Percentiles rank a stretch among this genome's conserved stretches.
phyloP scores from a whole-genome alignment of 176 grass and related monocot genomes.

The Pharus latifolius region DNA sequence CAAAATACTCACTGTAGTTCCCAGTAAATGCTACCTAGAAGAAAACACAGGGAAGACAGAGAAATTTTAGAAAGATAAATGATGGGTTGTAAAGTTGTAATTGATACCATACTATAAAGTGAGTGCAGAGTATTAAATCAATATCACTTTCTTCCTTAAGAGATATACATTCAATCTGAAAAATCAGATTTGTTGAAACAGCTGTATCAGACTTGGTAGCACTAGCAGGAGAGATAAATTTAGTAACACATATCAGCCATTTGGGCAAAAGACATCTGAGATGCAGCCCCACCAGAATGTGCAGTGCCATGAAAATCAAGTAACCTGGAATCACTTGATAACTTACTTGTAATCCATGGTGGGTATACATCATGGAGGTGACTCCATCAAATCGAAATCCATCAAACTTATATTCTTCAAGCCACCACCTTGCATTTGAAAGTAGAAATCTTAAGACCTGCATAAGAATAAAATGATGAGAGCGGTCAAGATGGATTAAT shows the following conservation, averaged over 20 bases:
- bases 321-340: constrained; percentile 4
- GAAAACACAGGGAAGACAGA: constrained; percentile 3
- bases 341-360: constrained; percentile 84
- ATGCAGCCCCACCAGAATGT: not conserved
- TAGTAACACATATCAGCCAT: not conserved
- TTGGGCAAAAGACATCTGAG: not conserved
- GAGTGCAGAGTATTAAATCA: no score
- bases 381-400: constrained; percentile 96
- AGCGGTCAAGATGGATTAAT: constrained; percentile 20
- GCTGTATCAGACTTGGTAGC: not conserved
- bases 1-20: constrained; percentile 95
- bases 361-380: constrained; percentile 99
- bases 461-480: constrained; percentile 11
- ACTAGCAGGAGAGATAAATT: not conserved
- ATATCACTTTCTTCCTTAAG: not conserved
- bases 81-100: not conserved
- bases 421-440: constrained; percentile 97
- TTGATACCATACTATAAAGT: not conserved
- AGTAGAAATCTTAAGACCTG: constrained; percentile 83
- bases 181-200: not conserved
- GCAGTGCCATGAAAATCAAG: not conserved
- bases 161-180: no score
- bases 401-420: constrained; percentile 95
- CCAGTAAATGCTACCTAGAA: constrained; percentile 76
- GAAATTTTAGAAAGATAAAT: not conserved